Conservation (phyloP, 306 rosid species). For the Neltuma alba region DNA sequence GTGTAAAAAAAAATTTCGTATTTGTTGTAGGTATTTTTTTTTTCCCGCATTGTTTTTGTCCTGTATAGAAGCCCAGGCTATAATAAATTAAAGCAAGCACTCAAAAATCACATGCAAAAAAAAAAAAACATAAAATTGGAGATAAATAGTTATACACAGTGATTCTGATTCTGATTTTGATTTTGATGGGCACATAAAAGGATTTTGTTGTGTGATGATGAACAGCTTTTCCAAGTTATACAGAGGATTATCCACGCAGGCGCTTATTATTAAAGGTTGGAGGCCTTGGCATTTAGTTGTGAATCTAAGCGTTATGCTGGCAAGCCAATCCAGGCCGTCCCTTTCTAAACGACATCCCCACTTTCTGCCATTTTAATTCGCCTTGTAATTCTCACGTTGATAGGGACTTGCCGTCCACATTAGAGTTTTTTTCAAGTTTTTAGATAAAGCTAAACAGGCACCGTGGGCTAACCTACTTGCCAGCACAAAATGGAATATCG, state of each 20-base stretch:
- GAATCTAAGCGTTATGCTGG: background rate
- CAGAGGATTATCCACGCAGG: background rate
- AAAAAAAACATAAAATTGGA: background rate
- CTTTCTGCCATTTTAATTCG: background rate
- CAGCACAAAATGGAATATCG: background rate
- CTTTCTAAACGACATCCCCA: background rate
- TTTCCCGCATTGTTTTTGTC: too few relatives aligned
- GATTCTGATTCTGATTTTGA: background rate
- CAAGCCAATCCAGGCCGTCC: background rate
- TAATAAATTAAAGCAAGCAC: too few relatives aligned
- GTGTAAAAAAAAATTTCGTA: too few relatives aligned
- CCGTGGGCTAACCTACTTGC: background rate
- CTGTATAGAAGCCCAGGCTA: too few relatives aligned
- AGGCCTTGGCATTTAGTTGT: background rate
- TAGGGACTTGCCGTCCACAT: background rate
- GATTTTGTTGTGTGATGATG: background rate
- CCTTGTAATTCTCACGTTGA: background rate
- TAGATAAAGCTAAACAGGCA: background rate
- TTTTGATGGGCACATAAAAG: background rate
- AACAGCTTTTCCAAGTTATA: background rate
- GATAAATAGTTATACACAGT: background rate
- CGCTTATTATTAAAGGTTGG: background rate
- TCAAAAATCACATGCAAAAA: background rate
- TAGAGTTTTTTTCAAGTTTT: too few relatives aligned
- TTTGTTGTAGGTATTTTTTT: too few relatives aligned